Evolutionary conservation across 1,139 yeast genomes (phyloP).

Genomic region (Yamadazyma aaseri): DNA sequence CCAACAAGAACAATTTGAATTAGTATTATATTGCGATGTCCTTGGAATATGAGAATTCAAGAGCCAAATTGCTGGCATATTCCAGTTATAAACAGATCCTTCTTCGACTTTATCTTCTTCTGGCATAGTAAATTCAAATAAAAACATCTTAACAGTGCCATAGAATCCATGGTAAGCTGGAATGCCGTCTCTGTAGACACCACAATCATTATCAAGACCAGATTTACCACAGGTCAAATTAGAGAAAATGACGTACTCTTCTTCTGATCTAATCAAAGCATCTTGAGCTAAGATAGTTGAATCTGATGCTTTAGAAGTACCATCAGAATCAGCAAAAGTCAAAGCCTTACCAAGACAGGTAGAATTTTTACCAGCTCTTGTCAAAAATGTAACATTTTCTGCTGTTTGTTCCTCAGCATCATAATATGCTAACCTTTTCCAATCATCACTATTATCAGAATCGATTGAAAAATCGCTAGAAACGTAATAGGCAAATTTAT

Average conservation of each 20-base stretch:
- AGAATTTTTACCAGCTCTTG: slow-evolving; percentile 73
- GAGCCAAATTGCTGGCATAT: slow-evolving; percentile 97
- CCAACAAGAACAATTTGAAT: slow-evolving; percentile 89
- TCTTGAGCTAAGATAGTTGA: slow-evolving; percentile 64
- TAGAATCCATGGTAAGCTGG: slow-evolving; percentile 94
- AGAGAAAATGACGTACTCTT: slow-evolving; percentile 77
- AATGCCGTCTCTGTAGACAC: slow-evolving; percentile 78
- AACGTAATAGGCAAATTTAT: slow-evolving; percentile 64
- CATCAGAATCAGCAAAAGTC: slow-evolving; percentile 75
- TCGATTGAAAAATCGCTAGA: slow-evolving; percentile 38
- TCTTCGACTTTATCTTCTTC: slow-evolving; percentile 50
- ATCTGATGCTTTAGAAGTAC: slow-evolving; percentile 59
- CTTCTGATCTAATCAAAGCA: slow-evolving; percentile 61
- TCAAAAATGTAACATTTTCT: slow-evolving; percentile 76
- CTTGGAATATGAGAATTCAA: slow-evolving; percentile 93
- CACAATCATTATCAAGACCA: slow-evolving; percentile 62
- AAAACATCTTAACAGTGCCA: slow-evolving; percentile 75
- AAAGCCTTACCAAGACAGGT: slow-evolving; percentile 84
- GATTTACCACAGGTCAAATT: slow-evolving; percentile 58
- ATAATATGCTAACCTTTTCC: slow-evolving; percentile 75
- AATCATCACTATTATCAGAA: slow-evolving; percentile 43
- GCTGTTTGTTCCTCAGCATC: slow-evolving; percentile 42
- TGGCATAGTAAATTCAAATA: slow-evolving; percentile 93
- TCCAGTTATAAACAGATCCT: slow-evolving; percentile 38
- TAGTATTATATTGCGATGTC: slow-evolving; percentile 74